Conservation (phyloP, 768 basidiomycete species). For the Mycena crocata region DNA sequence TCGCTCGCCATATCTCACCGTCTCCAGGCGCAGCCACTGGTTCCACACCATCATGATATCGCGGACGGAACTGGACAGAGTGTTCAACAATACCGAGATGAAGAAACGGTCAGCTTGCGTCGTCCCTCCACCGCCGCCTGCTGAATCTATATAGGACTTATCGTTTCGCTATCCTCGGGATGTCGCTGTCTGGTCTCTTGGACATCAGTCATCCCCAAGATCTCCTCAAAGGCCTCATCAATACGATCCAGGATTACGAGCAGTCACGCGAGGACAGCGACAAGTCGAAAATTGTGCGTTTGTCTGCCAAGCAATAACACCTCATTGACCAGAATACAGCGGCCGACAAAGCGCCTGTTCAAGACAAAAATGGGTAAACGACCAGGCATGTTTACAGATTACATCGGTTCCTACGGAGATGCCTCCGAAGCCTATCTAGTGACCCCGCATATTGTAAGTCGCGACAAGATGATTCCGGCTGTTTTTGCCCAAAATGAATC, state of each 20-base stretch:
- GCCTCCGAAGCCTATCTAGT: slow-evolving; percentile 74
- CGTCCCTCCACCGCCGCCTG: neutral
- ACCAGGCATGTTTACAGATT: slow-evolving; percentile 68
- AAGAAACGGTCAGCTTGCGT: slow-evolving; percentile 72
- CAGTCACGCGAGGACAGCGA: slow-evolving; percentile 80
- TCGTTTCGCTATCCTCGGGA: slow-evolving; percentile 86
- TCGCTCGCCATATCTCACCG: slow-evolving; percentile 1
- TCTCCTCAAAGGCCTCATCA: slow-evolving; percentile 78
- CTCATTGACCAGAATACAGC: slow-evolving; percentile 23
- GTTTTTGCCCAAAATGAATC: neutral
- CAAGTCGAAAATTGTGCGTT: slow-evolving; percentile 70
- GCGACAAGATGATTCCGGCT: neutral
- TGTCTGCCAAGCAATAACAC: neutral
- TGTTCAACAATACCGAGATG: slow-evolving; percentile 81
- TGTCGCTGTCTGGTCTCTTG: slow-evolving; percentile 85
- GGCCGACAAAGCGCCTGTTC: slow-evolving; percentile 63
- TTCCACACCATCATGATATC: slow-evolving; percentile 89
- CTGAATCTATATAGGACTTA: slow-evolving; percentile 65
- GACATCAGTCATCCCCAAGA: slow-evolving; percentile 87
- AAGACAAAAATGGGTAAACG: slow-evolving; percentile 68
- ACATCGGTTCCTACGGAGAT: slow-evolving; percentile 69
- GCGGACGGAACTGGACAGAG: slow-evolving; percentile 75
- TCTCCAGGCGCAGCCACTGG: slow-evolving; percentile 80
- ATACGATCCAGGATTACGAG: slow-evolving; percentile 82
- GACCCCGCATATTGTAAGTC: slow-evolving; percentile 77